Evolutionary conservation across 257 asterid genomes (phyloP), one percentile per base, ranked within the genome.

Genomic region (Jacaranda mimosifolia): DNA sequence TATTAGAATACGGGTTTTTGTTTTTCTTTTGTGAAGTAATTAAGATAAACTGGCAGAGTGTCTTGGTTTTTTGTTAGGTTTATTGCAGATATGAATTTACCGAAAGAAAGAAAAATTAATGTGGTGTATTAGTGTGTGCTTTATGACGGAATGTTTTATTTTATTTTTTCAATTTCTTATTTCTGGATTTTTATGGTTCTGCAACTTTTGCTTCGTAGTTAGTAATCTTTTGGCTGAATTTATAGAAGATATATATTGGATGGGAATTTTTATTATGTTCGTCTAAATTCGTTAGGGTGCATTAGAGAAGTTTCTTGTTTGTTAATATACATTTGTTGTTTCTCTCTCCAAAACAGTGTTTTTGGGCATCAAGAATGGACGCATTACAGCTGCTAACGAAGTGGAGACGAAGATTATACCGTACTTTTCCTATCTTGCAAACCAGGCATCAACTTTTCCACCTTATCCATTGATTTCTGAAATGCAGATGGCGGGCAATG

Each of bases 361-460:
- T 42, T 48, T 85, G 83, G 81, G 79, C 81, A 78, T 83, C 64
- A 80, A 74, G 79, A 63, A 83, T 53, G 86, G 85, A 72, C 68
- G 82, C 81, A 76, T 63, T 12, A 38, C 63, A 21, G 70, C 64
- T 36, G 62, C 82, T 53, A 73, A 78, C 71, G 68, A 51, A 45
- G 74, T 74, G 68, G 38, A 19, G 79, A 58, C 72, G 7, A 71
- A 78, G 72, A 80, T 81, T 6, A 84, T 80, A 36, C 76, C 84
- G 15, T 26, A 26, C 32, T 68, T 73, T 53, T 75, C 72, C 14
- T 74, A 77, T 71, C 73, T 51, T 4, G 68, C 82, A 11, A 52
- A 70, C 65, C 38, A 72, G 49, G 75, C 74, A 65, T 68, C 67
- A 63, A 74, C 69, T 26, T 57, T 66, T 56, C 72, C 85, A 10